Conservation (phyloP, 2,329 filamentous ascomycete genomes). For the Penicillium italicum region DNA sequence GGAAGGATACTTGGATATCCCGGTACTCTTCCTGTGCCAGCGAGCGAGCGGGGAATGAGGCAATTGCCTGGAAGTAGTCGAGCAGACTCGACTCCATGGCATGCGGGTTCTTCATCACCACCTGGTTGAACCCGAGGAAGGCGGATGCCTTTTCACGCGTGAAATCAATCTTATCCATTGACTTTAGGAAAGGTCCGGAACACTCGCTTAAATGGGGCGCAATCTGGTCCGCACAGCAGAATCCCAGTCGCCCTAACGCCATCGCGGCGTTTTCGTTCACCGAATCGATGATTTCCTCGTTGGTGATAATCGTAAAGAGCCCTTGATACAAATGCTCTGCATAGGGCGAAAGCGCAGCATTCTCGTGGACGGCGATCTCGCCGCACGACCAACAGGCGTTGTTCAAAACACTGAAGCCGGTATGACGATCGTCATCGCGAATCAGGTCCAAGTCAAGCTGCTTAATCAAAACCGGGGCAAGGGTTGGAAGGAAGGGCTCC, state of each 20-base stretch:
- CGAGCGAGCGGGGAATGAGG: constrained; percentile 62
- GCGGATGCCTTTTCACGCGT: constrained; percentile 94
- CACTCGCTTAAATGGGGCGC: constrained; percentile 76
- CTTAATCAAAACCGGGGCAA: constrained; percentile 75
- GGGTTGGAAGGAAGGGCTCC: constrained; percentile 65
- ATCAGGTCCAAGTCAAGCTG: constrained; percentile 81
- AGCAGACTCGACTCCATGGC: constrained; percentile 84
- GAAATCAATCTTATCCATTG: constrained; percentile 79
- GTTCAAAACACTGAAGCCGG: constrained; percentile 88
- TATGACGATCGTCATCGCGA: constrained; percentile 75
- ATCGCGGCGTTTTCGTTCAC: constrained; percentile 93
- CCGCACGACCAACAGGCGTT: constrained; percentile 97
- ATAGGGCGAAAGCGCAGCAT: constrained; percentile 69
- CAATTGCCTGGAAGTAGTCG: constrained; percentile 80
- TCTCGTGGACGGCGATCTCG: constrained; percentile 80
- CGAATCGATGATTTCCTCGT: constrained; percentile 78
- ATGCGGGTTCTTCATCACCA: constrained; percentile 81
- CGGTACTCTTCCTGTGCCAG: constrained; percentile 57
- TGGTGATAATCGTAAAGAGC: constrained; percentile 77
- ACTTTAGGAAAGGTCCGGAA: constrained; percentile 73
- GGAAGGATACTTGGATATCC: constrained; percentile 68
- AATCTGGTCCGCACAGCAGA: constrained; percentile 71
- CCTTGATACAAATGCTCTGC: constrained; percentile 72
- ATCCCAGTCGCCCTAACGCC: constrained; percentile 79
- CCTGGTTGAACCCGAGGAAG: constrained; percentile 81